Conservation (phyloP, 192 early-diverging fungal species). For the Entophlyctis helioformis region DNA sequence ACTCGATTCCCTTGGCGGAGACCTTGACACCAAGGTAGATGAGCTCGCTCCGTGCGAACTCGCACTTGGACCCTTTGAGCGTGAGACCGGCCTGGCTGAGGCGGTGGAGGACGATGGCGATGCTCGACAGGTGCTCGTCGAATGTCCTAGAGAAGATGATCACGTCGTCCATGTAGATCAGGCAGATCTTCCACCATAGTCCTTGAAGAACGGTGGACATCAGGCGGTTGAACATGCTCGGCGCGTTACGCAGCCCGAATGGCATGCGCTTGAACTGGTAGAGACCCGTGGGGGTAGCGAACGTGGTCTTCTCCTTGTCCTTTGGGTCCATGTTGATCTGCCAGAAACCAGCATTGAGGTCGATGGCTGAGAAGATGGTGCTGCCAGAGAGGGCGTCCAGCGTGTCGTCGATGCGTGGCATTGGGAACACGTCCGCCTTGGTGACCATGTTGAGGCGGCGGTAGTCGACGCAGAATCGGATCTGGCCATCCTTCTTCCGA, state of each 20-base stretch:
- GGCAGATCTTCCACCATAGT: constrained; percentile 6
- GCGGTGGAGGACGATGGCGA: constrained; percentile 8
- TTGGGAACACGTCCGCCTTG: too few relatives aligned
- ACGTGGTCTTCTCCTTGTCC: constrained; percentile 7
- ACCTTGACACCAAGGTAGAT: too few relatives aligned
- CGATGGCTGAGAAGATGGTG: background rate
- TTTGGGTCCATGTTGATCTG: background rate
- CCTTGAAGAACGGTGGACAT: constrained; percentile 22
- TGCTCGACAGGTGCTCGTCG: constrained; percentile 18
- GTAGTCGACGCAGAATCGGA: too few relatives aligned
- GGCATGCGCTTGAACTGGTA: constrained; percentile 25
- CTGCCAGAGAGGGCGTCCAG: too few relatives aligned
- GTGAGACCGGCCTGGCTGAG: constrained; percentile 5
- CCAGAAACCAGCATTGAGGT: background rate
- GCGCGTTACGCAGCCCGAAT: constrained; percentile 26
- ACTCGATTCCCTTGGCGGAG: too few relatives aligned
- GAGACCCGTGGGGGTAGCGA: constrained; percentile 14
- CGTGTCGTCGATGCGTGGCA: too few relatives aligned
- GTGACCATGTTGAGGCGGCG: too few relatives aligned
- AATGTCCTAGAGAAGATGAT: constrained; percentile 16
- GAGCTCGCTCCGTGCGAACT: too few relatives aligned
- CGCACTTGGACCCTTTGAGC: too few relatives aligned
- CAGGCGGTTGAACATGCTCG: constrained; percentile 16
- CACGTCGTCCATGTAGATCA: constrained; percentile 34
- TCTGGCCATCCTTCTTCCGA: too few relatives aligned